Percentiles rank a stretch among this genome's conserved stretches.
phyloP scores from a whole-genome alignment of 495 filamentous ascomycete species.

The Daldinia grandis region DNA sequence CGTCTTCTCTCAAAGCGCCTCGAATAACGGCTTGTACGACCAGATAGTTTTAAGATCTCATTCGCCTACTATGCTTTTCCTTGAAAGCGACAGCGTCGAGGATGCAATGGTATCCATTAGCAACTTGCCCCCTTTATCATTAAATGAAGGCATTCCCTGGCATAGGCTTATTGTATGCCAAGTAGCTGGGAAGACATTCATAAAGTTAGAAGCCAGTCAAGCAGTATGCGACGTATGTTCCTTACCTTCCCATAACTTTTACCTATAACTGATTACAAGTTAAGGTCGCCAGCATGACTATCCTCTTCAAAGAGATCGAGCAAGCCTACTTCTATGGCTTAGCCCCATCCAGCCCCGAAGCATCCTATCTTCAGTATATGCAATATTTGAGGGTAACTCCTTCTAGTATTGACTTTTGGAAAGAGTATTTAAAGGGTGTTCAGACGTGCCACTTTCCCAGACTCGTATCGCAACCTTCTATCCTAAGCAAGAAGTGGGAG shows the following conservation, averaged over 20 bases:
- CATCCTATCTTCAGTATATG: conserved; percentile 52
- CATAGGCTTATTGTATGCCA: conserved; percentile 58
- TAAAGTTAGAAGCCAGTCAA: conserved; percentile 58
- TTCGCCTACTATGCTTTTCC: conserved; percentile 58
- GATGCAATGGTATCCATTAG: conserved; percentile 53
- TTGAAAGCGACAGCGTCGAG: conserved; percentile 52
- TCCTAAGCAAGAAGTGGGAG: conserved; percentile 41
- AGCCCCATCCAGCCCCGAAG: conserved; percentile 38
- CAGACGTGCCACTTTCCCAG: conserved; percentile 53
- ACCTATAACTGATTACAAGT: conserved; percentile 15
- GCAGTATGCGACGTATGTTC: conserved; percentile 54
- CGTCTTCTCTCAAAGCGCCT: conserved; percentile 55
- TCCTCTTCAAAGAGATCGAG: conserved; percentile 54
- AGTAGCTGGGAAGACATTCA: conserved; percentile 51
- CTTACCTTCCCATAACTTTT: not conserved
- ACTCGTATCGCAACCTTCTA: conserved; percentile 38
- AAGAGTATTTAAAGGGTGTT: conserved; percentile 47
- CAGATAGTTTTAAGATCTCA: conserved; percentile 53
- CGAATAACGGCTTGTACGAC: conserved; percentile 52
- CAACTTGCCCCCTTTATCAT: conserved; percentile 49
- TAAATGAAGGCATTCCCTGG: conserved; percentile 51
- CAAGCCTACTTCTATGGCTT: conserved; percentile 51
- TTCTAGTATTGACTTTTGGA: conserved; percentile 54
- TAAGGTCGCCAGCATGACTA: conserved; percentile 49
- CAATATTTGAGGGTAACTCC: conserved; percentile 48